A percentile compares a stretch with the other conserved stretches of the same genome.
These are phyloP conservation scores for Cordyceps javanica DNA, from an alignment of 2,329 filamentous ascomycete species.

Conservation along the genomic window DNA sequence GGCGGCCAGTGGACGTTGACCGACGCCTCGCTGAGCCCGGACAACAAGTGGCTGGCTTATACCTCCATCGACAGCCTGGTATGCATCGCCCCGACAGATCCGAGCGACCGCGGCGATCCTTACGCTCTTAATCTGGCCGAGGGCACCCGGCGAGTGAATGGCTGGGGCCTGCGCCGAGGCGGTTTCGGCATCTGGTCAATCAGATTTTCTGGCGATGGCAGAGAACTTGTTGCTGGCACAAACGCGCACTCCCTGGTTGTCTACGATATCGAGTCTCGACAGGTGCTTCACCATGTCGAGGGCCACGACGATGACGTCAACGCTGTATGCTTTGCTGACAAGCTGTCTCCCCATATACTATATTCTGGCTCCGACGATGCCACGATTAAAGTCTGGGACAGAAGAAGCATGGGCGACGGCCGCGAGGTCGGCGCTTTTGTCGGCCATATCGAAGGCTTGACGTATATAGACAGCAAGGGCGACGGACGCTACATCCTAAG, in stretches of 20 bases:
- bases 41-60: conserved; percentile 89
- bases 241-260: conserved; percentile 74
- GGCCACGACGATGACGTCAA: conserved; percentile 90
- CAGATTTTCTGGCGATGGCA: conserved; percentile 85
- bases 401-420: conserved; percentile 81
- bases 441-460: conserved; percentile 60
- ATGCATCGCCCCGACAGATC: conserved; percentile 81
- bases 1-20: conserved; percentile 94
- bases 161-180: conserved; percentile 23
- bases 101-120: conserved; percentile 72
- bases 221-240: conserved; percentile 86
- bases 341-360: conserved; percentile 80
- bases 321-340: conserved; percentile 91
- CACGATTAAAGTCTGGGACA: conserved; percentile 93
- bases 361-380: conserved; percentile 95
- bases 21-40: conserved; percentile 82
- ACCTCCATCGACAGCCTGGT: conserved; percentile 81
- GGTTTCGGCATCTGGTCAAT: conserved; percentile 76
- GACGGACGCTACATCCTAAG: conserved; percentile 78
- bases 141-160: conserved; percentile 21
- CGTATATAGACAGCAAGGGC: conserved; percentile 64
- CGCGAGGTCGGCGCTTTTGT: conserved; percentile 62
- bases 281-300: conserved; percentile 64
- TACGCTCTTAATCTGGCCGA: conserved; percentile 65
- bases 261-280: conserved; percentile 81